Evolutionary conservation across 495 filamentous ascomycete species (phyloP).

Genomic region (Evernia prunastri): DNA sequence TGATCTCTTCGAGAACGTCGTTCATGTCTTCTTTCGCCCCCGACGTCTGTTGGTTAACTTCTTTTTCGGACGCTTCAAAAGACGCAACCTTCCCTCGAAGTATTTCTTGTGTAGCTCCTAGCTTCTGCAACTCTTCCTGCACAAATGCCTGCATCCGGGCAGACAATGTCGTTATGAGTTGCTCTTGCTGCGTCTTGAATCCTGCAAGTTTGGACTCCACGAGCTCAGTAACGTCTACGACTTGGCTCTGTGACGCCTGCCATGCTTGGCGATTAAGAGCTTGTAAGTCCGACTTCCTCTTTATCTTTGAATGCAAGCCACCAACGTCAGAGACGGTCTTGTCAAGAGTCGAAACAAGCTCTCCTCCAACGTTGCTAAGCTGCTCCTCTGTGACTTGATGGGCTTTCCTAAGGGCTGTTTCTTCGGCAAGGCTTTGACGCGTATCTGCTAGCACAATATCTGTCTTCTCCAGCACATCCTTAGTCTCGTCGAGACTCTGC

Average conservation of each 20-base stretch:
- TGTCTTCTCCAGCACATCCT: conserved; percentile 74
- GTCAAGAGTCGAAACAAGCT: conserved; percentile 67
- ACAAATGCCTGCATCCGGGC: conserved; percentile 67
- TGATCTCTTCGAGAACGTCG: conserved; percentile 82
- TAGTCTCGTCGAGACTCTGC: conserved; percentile 65
- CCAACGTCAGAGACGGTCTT: conserved; percentile 72
- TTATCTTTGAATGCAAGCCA: conserved; percentile 74
- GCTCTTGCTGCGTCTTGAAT: conserved; percentile 63
- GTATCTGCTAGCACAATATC: conserved; percentile 74
- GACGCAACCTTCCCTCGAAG: conserved; percentile 58
- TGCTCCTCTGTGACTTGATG: conserved; percentile 79
- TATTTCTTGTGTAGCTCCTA: conserved; percentile 59
- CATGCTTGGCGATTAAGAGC: conserved; percentile 68
- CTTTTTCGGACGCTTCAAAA: conserved; percentile 58
- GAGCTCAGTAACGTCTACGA: conserved; percentile 63
- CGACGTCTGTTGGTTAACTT: conserved; percentile 60
- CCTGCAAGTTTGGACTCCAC: conserved; percentile 66
- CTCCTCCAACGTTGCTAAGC: conserved; percentile 61
- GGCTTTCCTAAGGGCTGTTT: conserved; percentile 70
- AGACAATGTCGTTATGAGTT: conserved; percentile 59
- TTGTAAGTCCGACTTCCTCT: conserved; percentile 77
- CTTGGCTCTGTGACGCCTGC: conserved; percentile 66
- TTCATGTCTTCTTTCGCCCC: conserved; percentile 84
- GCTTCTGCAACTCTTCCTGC: conserved; percentile 58
- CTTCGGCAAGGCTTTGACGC: conserved; percentile 67